Evolutionary conservation across 2,329 filamentous ascomycete genomes (phyloP).

Genomic region (Chaetomium globosum): DNA sequence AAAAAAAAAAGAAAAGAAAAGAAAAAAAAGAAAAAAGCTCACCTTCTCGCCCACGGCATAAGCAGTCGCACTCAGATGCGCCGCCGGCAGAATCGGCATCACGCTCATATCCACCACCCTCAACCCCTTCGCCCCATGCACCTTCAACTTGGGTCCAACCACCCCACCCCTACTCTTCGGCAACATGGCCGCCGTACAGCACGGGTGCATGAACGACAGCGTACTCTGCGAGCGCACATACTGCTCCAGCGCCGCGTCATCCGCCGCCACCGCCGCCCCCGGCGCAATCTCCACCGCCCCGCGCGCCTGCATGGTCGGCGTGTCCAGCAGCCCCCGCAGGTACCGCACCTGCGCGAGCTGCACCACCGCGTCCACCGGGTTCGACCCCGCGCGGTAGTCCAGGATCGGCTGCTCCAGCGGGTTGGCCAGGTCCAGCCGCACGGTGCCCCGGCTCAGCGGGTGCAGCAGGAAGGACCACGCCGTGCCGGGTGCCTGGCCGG

Average conservation of each 20-base stretch:
- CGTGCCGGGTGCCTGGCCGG: constrained; percentile 27
- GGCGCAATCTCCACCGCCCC: constrained; percentile 44
- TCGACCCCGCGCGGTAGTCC: constrained; percentile 45
- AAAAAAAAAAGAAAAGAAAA: background rate
- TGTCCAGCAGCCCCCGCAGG: constrained; percentile 34
- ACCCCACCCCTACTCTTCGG: constrained; percentile 25
- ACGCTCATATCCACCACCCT: constrained; percentile 35
- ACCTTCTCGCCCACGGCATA: constrained; percentile 36
- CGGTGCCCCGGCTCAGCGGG: constrained; percentile 34
- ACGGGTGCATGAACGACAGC: constrained; percentile 33
- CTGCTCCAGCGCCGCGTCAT: constrained; percentile 16
- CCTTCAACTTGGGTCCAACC: constrained; percentile 32
- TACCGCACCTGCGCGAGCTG: constrained; percentile 46
- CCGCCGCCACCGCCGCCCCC: constrained; percentile 39
- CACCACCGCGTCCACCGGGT: constrained; percentile 56
- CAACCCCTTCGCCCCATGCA: constrained; percentile 31
- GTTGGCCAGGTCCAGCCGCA: constrained; percentile 38
- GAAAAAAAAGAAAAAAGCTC: background rate
- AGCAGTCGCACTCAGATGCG: constrained; percentile 32
- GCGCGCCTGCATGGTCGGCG: constrained; percentile 36
- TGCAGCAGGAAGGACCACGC: constrained; percentile 38
- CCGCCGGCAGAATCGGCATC: constrained; percentile 28
- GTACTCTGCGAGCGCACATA: constrained; percentile 18
- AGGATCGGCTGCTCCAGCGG: constrained; percentile 43
- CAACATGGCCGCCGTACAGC: constrained; percentile 37